phyloP scores from a whole-genome alignment of 768 basidiomycete genomes.

The Kwoniella newhampshirensis region DNA sequence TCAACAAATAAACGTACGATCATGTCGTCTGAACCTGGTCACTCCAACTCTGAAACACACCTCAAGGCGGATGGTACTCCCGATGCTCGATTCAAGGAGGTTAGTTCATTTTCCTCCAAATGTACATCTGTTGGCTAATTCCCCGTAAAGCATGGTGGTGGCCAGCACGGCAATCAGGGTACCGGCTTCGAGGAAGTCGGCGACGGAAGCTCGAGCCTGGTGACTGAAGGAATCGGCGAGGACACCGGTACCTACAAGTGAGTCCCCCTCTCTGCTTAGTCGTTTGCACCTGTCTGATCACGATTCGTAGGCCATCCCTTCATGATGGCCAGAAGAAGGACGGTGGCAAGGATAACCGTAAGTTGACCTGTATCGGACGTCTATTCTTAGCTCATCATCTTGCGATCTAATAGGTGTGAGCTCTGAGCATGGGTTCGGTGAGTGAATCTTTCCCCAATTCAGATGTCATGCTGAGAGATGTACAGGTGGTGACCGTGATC shows the following conservation, averaged over 20 bases:
- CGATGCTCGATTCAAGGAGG: constrained; percentile 51
- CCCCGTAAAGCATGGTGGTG: constrained; percentile 39
- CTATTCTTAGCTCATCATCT: no score
- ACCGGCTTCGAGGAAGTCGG: constrained; percentile 40
- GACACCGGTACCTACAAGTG: constrained; percentile 47
- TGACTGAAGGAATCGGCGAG: constrained; percentile 46
- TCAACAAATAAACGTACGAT: constrained; percentile 2
- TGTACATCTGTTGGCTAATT: neutral
- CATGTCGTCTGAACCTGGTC: constrained; percentile 39
- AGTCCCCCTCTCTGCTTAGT: constrained; percentile 8
- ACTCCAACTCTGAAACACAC: constrained; percentile 37
- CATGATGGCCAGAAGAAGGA: constrained; percentile 39
- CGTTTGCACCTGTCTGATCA: neutral
- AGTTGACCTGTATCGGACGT: no score
- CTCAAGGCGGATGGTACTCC: constrained; percentile 39
- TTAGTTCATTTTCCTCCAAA: constrained; percentile 9
- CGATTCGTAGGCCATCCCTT: constrained; percentile 35
- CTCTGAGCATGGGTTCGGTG: constrained; percentile 45
- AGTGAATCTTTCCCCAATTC: no score
- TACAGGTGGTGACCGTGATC: constrained; percentile 38
- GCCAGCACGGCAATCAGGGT: constrained; percentile 43
- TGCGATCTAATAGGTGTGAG: constrained; percentile 30
- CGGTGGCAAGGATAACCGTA: constrained; percentile 33
- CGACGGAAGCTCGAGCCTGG: constrained; percentile 41
- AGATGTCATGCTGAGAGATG: constrained; percentile 18